Evolutionary conservation across 2,329 filamentous ascomycete species (phyloP), one percentile per base, ranked within the genome.

Genomic region (Alternaria ventricosa): DNA sequence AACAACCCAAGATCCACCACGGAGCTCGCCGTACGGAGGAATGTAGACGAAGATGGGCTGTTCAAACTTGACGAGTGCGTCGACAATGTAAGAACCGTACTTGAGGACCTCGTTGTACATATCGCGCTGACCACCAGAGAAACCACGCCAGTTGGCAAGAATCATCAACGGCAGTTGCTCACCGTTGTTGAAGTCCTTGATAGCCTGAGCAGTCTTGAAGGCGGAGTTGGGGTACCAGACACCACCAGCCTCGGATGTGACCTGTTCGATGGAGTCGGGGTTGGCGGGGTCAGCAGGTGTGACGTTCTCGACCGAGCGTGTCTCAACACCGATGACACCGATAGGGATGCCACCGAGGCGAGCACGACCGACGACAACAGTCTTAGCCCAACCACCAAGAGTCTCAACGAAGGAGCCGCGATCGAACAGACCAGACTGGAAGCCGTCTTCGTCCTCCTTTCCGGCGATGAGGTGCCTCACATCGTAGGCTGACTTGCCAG

Each of bases 61-160:
- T 86, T 99, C 93, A 79, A 93, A 99, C 84, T 97, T 97, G 86
- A 97, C 94, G 51, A 99, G 90, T 59, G 95, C 95, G 77, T 99
- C 96, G 72, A 99, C 96, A 78, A 99, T 99, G 87, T 96, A 98
- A 18, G 95, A 97, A 79, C 96, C 96, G 78, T 99, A 99, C 87
- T 99, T 99, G 82, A 99, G 89, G 15, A 99, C 96, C 84, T 99
- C 96, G 85, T 98, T 97, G 89, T 96, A 99, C 96, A 99, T 99
- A 84, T 99, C 96, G 73, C 95, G 93, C 84, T 99, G 96, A 70
- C 96, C 96, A 86, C 96, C 96, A 72, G 96, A 99, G 93, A 99
- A 99, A 86, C 96, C 96, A 89, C 96, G 91, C 96, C 96, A 99
- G 88, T 99, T 99, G 83, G 96, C 96, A 69, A 99, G 89, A 79